Evolutionary conservation across 768 basidiomycete genomes (phyloP).

Genomic region (Suillus fuscotomentosus): DNA sequence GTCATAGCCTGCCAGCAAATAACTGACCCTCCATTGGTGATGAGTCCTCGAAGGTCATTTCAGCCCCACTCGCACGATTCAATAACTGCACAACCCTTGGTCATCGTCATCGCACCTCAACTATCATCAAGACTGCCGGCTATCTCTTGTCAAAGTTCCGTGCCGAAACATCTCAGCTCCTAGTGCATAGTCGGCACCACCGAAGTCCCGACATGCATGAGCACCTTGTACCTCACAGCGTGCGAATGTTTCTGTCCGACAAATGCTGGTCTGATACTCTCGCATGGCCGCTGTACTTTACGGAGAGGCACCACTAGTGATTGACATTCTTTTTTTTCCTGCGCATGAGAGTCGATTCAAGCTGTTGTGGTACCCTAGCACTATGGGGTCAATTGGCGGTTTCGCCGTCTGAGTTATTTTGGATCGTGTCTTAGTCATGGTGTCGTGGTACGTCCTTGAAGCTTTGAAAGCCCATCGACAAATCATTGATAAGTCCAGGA

Average conservation of each 20-base stretch:
- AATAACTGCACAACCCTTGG: background rate
- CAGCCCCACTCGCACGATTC: background rate
- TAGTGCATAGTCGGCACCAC: background rate
- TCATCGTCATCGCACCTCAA: background rate
- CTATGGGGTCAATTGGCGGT: background rate
- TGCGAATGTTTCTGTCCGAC: background rate
- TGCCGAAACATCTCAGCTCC: background rate
- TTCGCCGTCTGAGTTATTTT: background rate
- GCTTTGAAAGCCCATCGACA: background rate
- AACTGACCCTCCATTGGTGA: background rate
- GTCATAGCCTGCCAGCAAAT: background rate
- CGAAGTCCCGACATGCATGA: background rate
- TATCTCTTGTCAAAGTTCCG: background rate
- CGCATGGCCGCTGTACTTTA: background rate
- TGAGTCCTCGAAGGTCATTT: background rate
- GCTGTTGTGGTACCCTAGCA: too few relatives aligned
- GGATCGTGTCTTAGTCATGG: background rate
- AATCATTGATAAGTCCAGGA: background rate
- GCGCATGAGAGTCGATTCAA: background rate
- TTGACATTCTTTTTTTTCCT: background rate
- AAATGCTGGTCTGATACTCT: background rate
- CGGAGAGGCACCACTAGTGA: background rate
- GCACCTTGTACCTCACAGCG: background rate
- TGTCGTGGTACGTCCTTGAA: background rate
- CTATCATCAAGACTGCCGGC: background rate